phyloP scores from a whole-genome alignment of 345 rosid species.

The Salix dunnii region DNA sequence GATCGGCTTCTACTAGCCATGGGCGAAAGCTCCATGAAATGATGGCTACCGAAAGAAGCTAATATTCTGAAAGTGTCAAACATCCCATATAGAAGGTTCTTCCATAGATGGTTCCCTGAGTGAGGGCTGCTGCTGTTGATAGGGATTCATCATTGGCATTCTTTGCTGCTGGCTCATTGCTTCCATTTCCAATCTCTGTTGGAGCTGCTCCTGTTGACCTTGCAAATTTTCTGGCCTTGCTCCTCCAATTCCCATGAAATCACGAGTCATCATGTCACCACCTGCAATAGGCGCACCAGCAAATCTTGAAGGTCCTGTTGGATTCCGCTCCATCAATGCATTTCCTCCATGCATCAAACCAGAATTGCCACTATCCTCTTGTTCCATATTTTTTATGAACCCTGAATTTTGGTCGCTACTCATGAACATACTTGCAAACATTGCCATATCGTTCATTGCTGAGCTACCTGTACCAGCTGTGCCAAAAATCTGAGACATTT shows the following conservation, averaged over 20 bases:
- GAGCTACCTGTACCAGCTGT: conserved; percentile 16
- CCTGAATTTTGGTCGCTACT: conserved; percentile 25
- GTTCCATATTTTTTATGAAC: conserved; percentile 26
- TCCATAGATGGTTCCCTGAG: conserved; percentile 45
- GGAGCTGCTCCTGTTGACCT: conserved; percentile 24
- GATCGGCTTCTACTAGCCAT: background rate
- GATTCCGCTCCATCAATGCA: conserved; percentile 13
- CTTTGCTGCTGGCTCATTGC: conserved; percentile 43
- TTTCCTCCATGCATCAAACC: conserved; percentile 29
- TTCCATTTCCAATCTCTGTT: conserved; percentile 35
- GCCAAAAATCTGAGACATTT: conserved; percentile 39
- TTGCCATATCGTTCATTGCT: conserved; percentile 42
- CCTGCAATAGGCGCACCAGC: conserved; percentile 14
- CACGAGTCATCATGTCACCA: conserved; percentile 42
- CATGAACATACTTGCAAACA: conserved; percentile 41
- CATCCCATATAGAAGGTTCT: conserved; percentile 52
- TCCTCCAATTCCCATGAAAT: conserved; percentile 61
- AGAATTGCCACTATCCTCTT: conserved; percentile 22
- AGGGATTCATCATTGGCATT: conserved; percentile 39
- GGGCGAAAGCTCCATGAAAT: background rate
- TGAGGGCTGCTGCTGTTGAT: conserved; percentile 46
- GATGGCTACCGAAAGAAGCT: background rate
- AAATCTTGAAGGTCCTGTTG: conserved; percentile 27
- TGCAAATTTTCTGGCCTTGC: conserved; percentile 29
- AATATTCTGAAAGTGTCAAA: conserved; percentile 17